phyloP scores from a whole-genome alignment of 257 asterid genomes.

The Knoxia roxburghii region DNA sequence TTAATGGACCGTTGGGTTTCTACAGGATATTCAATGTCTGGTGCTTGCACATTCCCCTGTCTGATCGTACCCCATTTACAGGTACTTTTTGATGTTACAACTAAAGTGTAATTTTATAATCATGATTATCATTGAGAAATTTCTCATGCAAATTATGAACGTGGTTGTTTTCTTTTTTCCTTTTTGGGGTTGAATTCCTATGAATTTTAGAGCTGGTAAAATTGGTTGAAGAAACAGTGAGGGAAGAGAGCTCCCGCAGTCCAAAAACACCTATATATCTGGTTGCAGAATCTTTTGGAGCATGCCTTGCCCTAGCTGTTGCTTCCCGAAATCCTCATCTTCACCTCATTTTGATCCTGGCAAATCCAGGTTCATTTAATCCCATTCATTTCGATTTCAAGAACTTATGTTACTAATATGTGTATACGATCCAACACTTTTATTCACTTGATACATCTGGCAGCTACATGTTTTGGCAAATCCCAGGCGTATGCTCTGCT shows the following conservation, averaged over 20 bases:
- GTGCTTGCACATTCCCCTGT: constrained; percentile 84
- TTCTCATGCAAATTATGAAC: no score
- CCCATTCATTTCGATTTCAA: not conserved
- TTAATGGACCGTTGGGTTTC: not conserved
- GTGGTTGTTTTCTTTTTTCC: no score
- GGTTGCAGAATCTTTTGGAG: constrained; percentile 77
- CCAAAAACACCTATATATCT: constrained; percentile 71
- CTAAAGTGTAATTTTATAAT: not conserved
- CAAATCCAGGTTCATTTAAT: constrained; percentile 62
- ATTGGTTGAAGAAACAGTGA: constrained; percentile 58
- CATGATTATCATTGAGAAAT: no score
- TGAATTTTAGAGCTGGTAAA: constrained; percentile 51
- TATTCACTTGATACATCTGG: no score
- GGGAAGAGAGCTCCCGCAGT: constrained; percentile 35
- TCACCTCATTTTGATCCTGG: constrained; percentile 61
- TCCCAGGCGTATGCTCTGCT: constrained; percentile 47
- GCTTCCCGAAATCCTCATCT: constrained; percentile 73
- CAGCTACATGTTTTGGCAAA: constrained; percentile 61
- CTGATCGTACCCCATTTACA: constrained; percentile 58
- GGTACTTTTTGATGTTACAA: no score
- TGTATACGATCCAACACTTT: no score
- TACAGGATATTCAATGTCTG: constrained; percentile 67
- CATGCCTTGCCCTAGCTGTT: constrained; percentile 72
- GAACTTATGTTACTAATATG: no score
- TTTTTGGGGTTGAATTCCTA: no score